Evolutionary conservation across 1,139 yeast species (phyloP), one percentile per base, ranked within the genome.

Genomic region (Yamadazyma aaseri): DNA sequence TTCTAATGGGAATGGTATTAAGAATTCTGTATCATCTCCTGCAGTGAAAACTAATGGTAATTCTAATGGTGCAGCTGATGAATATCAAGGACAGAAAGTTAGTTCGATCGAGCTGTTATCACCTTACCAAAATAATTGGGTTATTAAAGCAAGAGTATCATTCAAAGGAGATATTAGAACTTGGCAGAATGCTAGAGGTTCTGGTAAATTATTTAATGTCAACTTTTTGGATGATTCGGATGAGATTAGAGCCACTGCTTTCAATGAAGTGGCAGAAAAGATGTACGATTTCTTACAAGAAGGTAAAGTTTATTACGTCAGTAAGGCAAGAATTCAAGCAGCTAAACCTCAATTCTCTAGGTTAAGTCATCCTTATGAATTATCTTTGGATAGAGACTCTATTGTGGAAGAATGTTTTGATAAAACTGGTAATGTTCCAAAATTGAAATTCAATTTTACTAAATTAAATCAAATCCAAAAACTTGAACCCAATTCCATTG

Each of bases 231-330:
- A 94, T 56, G 96, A 94, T 56, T 84, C 96, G 5, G 96, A 95
- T 51, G 98, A 92, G 64, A 94, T 94, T 50, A 77, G 95, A 51
- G 97, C 96, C 11, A 89, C 97, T 6, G 97, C 95, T 3, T 94
- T 94, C 61, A 86, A 86, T 55, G 94, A 87, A 29, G 74, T 77
- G 45, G 97, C 94, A 6, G 95, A 86, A 41, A 79, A 77, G 53
- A 83, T 76, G 51, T 82, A 76, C 60, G 84, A 82, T 47, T 53
- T 79, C 30, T 67, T 94, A 39, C 85, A 85, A 57, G 97, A 89
- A 54, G 97, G 96, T 21, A 82, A 85, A 55, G 95, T 86, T 5
- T 94, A 87, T 57, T 86, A 82, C 51, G 71, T 94, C 22, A 77
- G 94, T 25, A 84, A 81, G 51, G 95, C 92, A 14, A 73, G 92